Evolutionary conservation across 202 grass and related monocot species (phyloP).

Genomic region (Setaria viridis): DNA sequence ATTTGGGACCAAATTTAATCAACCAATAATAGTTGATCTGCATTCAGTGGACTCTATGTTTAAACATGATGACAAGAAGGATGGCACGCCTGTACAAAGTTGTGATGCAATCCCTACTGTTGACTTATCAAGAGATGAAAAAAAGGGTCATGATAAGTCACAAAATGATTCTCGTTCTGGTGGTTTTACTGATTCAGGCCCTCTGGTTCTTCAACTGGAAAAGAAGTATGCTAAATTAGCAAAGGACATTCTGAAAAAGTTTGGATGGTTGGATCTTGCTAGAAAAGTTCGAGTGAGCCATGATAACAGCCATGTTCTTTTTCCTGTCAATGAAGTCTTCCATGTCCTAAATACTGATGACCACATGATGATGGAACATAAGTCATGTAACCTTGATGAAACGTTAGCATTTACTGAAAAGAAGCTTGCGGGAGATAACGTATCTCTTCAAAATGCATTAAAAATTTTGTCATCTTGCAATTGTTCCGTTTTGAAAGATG

Average conservation of each 20-base stretch:
- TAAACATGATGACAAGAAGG: slow-evolving; percentile 34
- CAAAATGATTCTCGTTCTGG: slow-evolving; percentile 26
- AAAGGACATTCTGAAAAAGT: slow-evolving; percentile 86
- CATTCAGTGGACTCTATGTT: slow-evolving; percentile 61
- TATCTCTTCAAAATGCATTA: slow-evolving; percentile 57
- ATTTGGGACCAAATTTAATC: slow-evolving; percentile 90
- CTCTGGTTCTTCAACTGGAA: slow-evolving; percentile 68
- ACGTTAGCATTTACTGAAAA: slow-evolving; percentile 38
- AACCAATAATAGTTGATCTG: slow-evolving; percentile 81
- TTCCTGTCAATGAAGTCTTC: slow-evolving; percentile 71
- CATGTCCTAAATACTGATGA: slow-evolving; percentile 50
- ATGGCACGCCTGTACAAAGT: slow-evolving; percentile 19
- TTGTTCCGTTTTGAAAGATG: slow-evolving; percentile 73
- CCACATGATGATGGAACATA: slow-evolving; percentile 40
- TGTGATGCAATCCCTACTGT: slow-evolving; percentile 21
- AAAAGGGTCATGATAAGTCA: slow-evolving; percentile 39
- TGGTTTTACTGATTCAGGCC: slow-evolving; percentile 39
- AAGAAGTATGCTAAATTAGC: slow-evolving; percentile 82
- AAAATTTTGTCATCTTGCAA: slow-evolving; percentile 58
- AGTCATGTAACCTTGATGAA: slow-evolving; percentile 41
- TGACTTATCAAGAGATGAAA: slow-evolving; percentile 32
- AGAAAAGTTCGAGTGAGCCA: slow-evolving; percentile 79
- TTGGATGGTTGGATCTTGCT: slow-evolving; percentile 84
- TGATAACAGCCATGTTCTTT: slow-evolving; percentile 65
- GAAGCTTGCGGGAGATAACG: slow-evolving; percentile 41